Conservation (phyloP, 805 yeast genomes). For the Ogataea nakhonphanomensis region DNA sequence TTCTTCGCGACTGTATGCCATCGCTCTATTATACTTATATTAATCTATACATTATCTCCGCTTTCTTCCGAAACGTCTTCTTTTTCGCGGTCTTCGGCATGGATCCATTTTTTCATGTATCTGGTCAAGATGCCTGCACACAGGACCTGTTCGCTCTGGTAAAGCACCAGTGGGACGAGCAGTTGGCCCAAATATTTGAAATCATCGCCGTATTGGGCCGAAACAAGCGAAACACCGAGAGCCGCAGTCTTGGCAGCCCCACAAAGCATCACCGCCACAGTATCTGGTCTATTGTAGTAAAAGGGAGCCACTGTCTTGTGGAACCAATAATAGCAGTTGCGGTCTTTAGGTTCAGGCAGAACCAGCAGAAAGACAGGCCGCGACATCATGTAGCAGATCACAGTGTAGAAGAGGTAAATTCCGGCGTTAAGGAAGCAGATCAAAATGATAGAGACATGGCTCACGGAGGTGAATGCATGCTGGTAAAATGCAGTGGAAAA, state of each 20-base stretch:
- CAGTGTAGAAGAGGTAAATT: constrained; percentile 72
- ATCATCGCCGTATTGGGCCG: constrained; percentile 57
- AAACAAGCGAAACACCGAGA: constrained; percentile 77
- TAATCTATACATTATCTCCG: background rate
- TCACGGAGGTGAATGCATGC: constrained; percentile 57
- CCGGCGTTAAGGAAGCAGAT: constrained; percentile 82
- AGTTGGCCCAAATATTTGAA: constrained; percentile 64
- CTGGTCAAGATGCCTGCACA: constrained; percentile 72
- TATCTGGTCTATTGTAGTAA: constrained; percentile 65
- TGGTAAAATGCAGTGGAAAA: constrained; percentile 87
- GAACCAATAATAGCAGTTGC: constrained; percentile 42
- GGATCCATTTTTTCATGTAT: constrained; percentile 68
- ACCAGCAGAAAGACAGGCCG: constrained; percentile 51
- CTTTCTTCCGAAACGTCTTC: background rate
- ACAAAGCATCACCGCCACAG: constrained; percentile 78
- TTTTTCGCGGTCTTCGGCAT: constrained; percentile 26
- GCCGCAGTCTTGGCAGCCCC: constrained; percentile 96
- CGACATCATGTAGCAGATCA: constrained; percentile 54
- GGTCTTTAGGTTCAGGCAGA: constrained; percentile 45
- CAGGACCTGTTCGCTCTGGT: constrained; percentile 83
- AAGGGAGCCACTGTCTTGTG: constrained; percentile 56
- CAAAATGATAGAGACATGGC: constrained; percentile 62
- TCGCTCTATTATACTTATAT: background rate
- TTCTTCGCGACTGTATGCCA: background rate
- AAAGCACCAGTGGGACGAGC: constrained; percentile 78